Conservation (phyloP, 2,329 filamentous ascomycete genomes). For the Sporothrix pseudoabietina region DNA sequence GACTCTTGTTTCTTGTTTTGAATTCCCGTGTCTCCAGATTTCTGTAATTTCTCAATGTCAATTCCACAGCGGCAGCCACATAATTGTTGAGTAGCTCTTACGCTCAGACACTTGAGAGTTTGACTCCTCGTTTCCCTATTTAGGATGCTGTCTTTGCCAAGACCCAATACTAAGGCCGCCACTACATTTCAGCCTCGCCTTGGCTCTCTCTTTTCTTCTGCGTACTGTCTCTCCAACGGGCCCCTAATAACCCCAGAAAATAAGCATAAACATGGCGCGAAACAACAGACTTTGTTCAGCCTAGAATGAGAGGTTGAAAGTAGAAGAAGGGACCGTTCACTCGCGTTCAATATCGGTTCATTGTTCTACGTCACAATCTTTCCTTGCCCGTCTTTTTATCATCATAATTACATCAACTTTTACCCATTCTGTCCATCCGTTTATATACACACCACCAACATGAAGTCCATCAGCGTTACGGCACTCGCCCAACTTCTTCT, state of each 20-base stretch:
- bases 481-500: background rate
- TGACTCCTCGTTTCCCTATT: background rate
- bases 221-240: background rate
- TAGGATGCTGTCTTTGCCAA: background rate
- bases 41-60: background rate
- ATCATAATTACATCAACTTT: background rate
- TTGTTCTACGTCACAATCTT: background rate
- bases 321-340: background rate
- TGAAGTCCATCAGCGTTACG: background rate
- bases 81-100: background rate
- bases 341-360: too few species aligned
- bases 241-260: background rate
- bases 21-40: background rate
- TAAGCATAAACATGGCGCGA: slow-evolving; percentile 9
- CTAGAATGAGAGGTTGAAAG: background rate
- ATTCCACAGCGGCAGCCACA: background rate
- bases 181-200: background rate
- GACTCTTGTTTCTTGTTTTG: background rate
- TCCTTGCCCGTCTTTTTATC: background rate
- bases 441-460: background rate
- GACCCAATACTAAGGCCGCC: background rate
- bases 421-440: background rate
- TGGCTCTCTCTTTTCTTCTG: background rate
- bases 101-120: background rate
- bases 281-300: background rate